Percentiles rank a stretch among this genome's conserved stretches.
Conservation (phyloP, 768 basidiomycete species). For the Erythrobasidium yunnanense region DNA sequence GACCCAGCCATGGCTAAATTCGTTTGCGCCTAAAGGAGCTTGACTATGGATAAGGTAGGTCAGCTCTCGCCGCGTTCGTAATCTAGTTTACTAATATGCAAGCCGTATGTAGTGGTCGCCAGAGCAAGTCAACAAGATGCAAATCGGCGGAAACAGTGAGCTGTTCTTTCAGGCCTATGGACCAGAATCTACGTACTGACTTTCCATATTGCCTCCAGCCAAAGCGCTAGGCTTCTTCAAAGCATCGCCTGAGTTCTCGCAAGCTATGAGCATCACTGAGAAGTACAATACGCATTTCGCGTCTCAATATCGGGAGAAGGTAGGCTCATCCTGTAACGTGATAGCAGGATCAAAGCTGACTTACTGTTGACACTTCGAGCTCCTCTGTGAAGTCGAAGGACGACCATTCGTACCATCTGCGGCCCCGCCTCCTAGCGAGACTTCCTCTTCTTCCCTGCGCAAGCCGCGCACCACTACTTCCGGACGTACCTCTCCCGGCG, state of each 20-base stretch:
- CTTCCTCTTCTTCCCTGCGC: constrained; percentile 45
- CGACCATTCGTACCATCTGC: constrained; percentile 26
- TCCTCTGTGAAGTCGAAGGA: constrained; percentile 21
- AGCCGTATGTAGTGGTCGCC: constrained; percentile 32
- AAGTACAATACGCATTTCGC: constrained; percentile 92
- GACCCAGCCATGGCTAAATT: not conserved
- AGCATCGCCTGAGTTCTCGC: constrained; percentile 36
- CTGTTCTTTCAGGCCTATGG: not conserved
- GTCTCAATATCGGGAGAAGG: constrained; percentile 88
- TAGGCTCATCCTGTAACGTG: constrained; percentile 38
- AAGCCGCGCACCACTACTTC: constrained; percentile 24
- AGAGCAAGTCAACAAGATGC: constrained; percentile 50
- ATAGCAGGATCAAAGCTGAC: not conserved
- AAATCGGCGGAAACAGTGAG: constrained; percentile 72
- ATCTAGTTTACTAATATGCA: not conserved
- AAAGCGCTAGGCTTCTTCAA: constrained; percentile 25
- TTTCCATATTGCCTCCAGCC: constrained; percentile 5
- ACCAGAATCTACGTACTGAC: not conserved
- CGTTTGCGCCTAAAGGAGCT: constrained; percentile 54
- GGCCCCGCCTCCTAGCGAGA: constrained; percentile 47
- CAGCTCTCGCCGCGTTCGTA: not conserved
- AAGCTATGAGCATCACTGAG: constrained; percentile 55
- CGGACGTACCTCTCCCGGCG: constrained; percentile 43
- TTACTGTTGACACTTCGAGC: not conserved
- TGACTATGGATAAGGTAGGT: constrained; percentile 91